phyloP scores from a whole-genome alignment of 2,329 filamentous ascomycete genomes.

The Phialophora tarda region DNA sequence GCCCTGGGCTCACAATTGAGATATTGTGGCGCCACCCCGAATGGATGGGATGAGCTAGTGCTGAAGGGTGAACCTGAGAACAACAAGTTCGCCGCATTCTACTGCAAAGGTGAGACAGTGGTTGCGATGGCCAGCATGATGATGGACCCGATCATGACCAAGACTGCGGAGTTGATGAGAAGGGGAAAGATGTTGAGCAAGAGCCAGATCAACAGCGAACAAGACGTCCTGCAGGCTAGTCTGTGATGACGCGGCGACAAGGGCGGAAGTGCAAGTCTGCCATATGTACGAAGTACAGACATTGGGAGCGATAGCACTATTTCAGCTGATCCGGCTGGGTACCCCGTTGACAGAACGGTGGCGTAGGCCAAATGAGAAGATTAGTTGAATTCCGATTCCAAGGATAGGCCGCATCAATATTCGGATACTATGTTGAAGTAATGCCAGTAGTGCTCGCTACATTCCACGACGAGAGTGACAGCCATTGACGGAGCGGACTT shows the following conservation, averaged over 20 bases:
- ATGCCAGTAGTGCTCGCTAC: too few relatives aligned
- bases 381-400: too few relatives aligned
- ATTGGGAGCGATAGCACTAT: background rate
- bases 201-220: slow-evolving; percentile 68
- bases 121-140: slow-evolving; percentile 92
- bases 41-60: slow-evolving; percentile 85
- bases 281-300: background rate
- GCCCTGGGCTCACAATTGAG: slow-evolving; percentile 86
- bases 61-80: slow-evolving; percentile 77
- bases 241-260: slow-evolving; percentile 33
- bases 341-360: too few relatives aligned
- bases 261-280: slow-evolving; percentile 3
- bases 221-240: slow-evolving; percentile 49
- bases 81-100: slow-evolving; percentile 86
- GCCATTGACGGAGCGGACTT: too few relatives aligned
- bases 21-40: slow-evolving; percentile 86
- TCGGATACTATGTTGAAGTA: too few relatives aligned
- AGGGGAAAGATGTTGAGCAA: slow-evolving; percentile 81
- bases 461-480: too few relatives aligned
- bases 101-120: slow-evolving; percentile 81
- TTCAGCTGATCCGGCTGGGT: background rate
- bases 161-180: slow-evolving; percentile 84
- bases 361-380: too few relatives aligned
- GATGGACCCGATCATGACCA: slow-evolving; percentile 82
- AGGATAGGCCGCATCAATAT: too few relatives aligned